Conservation (phyloP, 2,329 filamentous ascomycete species). For the Colletotrichum sp. region DNA sequence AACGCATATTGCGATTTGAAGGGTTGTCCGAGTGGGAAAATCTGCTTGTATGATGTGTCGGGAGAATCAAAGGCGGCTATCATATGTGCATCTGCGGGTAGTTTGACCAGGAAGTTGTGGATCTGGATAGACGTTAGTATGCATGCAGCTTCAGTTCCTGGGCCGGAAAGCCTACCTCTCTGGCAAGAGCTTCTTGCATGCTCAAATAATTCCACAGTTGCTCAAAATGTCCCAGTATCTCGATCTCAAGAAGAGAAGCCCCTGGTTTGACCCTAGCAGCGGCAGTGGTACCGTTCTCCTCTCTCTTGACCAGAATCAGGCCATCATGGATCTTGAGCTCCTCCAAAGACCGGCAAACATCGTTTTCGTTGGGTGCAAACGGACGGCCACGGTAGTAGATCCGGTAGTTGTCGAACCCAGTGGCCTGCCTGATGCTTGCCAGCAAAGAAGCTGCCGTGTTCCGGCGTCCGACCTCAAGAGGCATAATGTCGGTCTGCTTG, state of each 20-base stretch:
- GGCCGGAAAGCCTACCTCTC: slow-evolving; percentile 57
- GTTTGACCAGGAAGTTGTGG: slow-evolving; percentile 71
- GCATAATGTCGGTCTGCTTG: slow-evolving; percentile 63
- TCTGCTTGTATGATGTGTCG: slow-evolving; percentile 56
- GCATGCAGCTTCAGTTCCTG: neutral
- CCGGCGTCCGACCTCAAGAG: slow-evolving; percentile 69
- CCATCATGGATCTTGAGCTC: slow-evolving; percentile 72
- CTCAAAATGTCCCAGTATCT: slow-evolving; percentile 82
- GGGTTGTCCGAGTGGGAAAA: slow-evolving; percentile 73
- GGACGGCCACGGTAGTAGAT: slow-evolving; percentile 73
- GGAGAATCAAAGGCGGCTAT: slow-evolving; percentile 62
- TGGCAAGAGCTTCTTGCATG: slow-evolving; percentile 72
- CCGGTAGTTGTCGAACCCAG: slow-evolving; percentile 78
- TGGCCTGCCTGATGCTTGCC: slow-evolving; percentile 69
- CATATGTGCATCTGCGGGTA: slow-evolving; percentile 71
- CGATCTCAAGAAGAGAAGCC: slow-evolving; percentile 72
- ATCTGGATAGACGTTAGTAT: slow-evolving; percentile 50
- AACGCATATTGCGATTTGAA: slow-evolving; percentile 78
- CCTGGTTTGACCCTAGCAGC: slow-evolving; percentile 52
- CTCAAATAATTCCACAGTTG: slow-evolving; percentile 83
- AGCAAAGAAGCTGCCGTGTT: slow-evolving; percentile 76
- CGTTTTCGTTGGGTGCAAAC: slow-evolving; percentile 65
- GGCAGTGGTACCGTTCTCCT: slow-evolving; percentile 50
- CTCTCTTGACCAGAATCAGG: slow-evolving; percentile 69
- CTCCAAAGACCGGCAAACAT: slow-evolving; percentile 66